These are phyloP conservation scores for Helianthus annuus DNA, from an alignment of 129 eudicot genomes.

Conservation along the genomic window HanXRQr2.0-SUNRISE NC_035438.2:18108281-18108780, in stretches of 20 bases:
- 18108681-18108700: no score
- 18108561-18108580: no score
- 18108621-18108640: no score
- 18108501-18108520: not conserved
- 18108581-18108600: no score
- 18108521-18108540: not conserved
- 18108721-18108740: no score
- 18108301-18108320: conserved; percentile 3
- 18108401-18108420: not conserved
- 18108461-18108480: not conserved
- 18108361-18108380: not conserved
- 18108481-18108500: no score
- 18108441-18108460: not conserved
- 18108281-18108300: not conserved
- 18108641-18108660: no score
- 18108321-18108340: not conserved
- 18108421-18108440: not conserved
- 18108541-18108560: not conserved
- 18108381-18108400: not conserved
- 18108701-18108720: no score
- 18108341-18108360: not conserved
- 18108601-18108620: no score
- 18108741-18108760: no score
- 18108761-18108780: no score
- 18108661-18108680: no score